Evolutionary conservation across 1,284 basidiomycete species (phyloP).

Genomic region (Schizophyllum commune): DNA sequence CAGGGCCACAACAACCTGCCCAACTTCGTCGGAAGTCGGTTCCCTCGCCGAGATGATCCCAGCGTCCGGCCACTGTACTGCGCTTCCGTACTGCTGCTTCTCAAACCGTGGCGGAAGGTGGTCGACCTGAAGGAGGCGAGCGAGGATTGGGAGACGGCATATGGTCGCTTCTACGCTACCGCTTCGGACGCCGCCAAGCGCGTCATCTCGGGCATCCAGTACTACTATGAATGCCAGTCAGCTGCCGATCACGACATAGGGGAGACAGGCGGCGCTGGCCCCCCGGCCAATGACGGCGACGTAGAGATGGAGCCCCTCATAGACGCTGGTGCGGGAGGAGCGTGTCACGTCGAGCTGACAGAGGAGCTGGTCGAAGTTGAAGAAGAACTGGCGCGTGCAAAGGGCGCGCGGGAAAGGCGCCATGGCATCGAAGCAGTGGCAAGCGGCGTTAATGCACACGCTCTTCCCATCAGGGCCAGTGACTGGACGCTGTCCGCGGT

Average conservation of each 20-base stretch:
- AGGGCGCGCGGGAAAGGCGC: not conserved
- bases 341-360: not conserved
- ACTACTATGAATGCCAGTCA: slow-evolving; percentile 23
- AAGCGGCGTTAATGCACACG: no score
- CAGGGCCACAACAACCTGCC: slow-evolving; percentile 24
- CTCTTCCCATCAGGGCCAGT: no score
- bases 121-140: slow-evolving; percentile 18
- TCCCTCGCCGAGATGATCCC: slow-evolving; percentile 21
- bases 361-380: not conserved
- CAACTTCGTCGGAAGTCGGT: slow-evolving; percentile 24
- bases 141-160: slow-evolving; percentile 20
- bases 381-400: not conserved
- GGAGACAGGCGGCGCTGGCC: not conserved
- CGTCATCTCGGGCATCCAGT: slow-evolving; percentile 25
- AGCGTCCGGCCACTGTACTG: slow-evolving; percentile 21
- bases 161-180: slow-evolving; percentile 10
- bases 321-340: not conserved
- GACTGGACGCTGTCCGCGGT: no score
- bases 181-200: not conserved
- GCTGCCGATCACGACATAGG: slow-evolving; percentile 6
- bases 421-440: not conserved
- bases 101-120: slow-evolving; percentile 31
- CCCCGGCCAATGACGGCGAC: not conserved
- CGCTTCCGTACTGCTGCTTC: slow-evolving; percentile 28
- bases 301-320: not conserved